Evolutionary conservation across 1,284 basidiomycete species (phyloP), one percentile per base, ranked within the genome.

Genomic region (Rhodotorula sp.): DNA sequence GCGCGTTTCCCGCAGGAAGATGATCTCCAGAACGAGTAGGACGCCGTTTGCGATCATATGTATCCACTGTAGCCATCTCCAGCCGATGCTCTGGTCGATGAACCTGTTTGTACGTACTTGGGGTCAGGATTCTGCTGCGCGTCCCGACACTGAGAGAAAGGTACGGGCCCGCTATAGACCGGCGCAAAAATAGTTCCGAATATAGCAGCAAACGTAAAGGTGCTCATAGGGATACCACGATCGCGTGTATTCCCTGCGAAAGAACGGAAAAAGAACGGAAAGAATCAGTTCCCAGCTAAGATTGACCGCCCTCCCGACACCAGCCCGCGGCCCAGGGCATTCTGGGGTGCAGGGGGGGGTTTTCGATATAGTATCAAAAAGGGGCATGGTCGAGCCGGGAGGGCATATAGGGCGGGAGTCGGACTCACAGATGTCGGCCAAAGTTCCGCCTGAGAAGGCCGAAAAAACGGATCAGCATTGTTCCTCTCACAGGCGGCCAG

Each of bases 131-230:
- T 38, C 38, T 38, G 38, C 5, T 38, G 38, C 38, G 38, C 12
- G 38, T 38, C 8, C 38, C 38, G 38, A 38, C 38, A 38, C 38
- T 10, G 12, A 8, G 12, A 38, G 38, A 10, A 10, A 38, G 38
- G 7, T 38, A 38, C 38, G n/a, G n/a, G n/a, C n/a, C 69, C 69
- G 38, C 59, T 65, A 59, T 71, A 71, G 5, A 71, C 60, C 16
- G 69, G 69, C 3, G 69, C 69, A 2, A 66, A 59, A 54, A 71
- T 38, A 2, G 69, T 71, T 26, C 62, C 74, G 55, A 79, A 76
- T 34, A 80, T 75, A 34, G 81, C 81, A 26, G 72, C 69, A n/a
- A 81, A 79, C 2, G 79, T 80, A 77, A 81, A 81, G 67, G 77
- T 76, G 6, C 74, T 71, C 73, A 80, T 79, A 21, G 80, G 80